Evolutionary conservation across 805 yeast species (phyloP), one percentile per base, ranked within the genome.

Genomic region (Blastobotrys attinorum): DNA sequence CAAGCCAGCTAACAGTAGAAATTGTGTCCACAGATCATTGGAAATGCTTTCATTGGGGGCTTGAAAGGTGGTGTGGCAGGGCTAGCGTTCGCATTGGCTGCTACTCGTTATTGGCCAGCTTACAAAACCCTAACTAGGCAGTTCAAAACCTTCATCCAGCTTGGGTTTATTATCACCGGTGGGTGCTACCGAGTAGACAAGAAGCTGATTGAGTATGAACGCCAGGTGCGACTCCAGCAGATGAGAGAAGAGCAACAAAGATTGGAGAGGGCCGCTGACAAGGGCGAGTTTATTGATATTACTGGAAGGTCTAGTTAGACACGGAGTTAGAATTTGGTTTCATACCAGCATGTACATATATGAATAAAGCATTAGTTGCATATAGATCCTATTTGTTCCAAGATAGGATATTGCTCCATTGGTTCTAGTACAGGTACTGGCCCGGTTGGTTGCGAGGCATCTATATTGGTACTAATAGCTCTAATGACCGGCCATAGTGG

Each of bases 61-160:
- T 22, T 50, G 10, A 37, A 42, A 20, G 57, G 57, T 25, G 52
- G 51, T 3, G 38, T 47, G 4, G 39, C 44, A 3, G 57, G 55
- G 8, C 37, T 44, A 3, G 44, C 37, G n/a, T 39, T 34, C 21
- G 54, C 49, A 7, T 40, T 38, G 4, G 46, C 37, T 7, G 54
- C 51, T 4, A 40, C 42, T 22, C 37, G 48, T 15, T 51, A 10
- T 37, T 47, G 51, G 50, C 54, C 57, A 1, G 29, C 40, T n/a
- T 53, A 53, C 33, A 33, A 45, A 13, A 37, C 21, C 13, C 39
- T 53, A 13, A 52, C 55, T 15, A 33, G 45, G n/a, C 57, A 46
- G 32, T 51, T 53, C 44, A 45, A 38, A 25, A 46, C 51, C 3
- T 53, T 42, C 41, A 42, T 53, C n/a, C 54, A 48, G 37, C 15